A percentile compares a stretch with the other conserved stretches of the same genome.
Conservation (phyloP, 2,329 filamentous ascomycete genomes). For the Akanthomyces lecanii region DNA sequence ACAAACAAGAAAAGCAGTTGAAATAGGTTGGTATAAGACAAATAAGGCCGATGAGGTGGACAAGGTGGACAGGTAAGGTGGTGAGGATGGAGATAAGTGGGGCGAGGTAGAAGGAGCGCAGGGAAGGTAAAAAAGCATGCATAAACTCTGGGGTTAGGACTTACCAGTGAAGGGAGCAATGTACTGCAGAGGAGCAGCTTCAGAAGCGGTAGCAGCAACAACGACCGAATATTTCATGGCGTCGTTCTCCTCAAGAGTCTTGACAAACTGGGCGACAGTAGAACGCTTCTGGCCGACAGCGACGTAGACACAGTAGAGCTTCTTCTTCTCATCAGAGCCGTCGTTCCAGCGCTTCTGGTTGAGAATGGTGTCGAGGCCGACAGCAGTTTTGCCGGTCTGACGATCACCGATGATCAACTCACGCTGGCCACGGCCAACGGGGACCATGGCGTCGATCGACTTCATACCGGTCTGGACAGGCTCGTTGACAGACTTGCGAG, state of each 20-base stretch:
- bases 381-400: constrained; percentile 99
- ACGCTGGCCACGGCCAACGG: constrained; percentile 99
- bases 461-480: constrained; percentile 99
- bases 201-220: constrained; percentile 93
- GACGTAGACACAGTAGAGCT: constrained; percentile 99
- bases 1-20: constrained; percentile 24
- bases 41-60: no score
- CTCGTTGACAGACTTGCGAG: constrained; percentile 94
- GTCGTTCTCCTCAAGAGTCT: constrained; percentile 99
- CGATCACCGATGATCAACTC: constrained; percentile 99
- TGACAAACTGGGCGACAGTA: constrained; percentile 97
- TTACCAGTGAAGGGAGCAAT: constrained; percentile 85
- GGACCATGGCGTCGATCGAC: constrained; percentile 99
- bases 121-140: no score
- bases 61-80: no score
- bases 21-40: background rate
- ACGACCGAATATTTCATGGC: constrained; percentile 97
- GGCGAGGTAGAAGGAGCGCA: no score
- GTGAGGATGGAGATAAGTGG: no score
- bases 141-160: constrained; percentile 14
- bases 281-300: constrained; percentile 99
- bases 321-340: constrained; percentile 83
- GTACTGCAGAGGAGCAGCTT: constrained; percentile 93
- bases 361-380: constrained; percentile 94
- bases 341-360: constrained; percentile 99